Evolutionary conservation across 2,329 filamentous ascomycete species (phyloP).

Genomic region (Penicillium janthinellum): DNA sequence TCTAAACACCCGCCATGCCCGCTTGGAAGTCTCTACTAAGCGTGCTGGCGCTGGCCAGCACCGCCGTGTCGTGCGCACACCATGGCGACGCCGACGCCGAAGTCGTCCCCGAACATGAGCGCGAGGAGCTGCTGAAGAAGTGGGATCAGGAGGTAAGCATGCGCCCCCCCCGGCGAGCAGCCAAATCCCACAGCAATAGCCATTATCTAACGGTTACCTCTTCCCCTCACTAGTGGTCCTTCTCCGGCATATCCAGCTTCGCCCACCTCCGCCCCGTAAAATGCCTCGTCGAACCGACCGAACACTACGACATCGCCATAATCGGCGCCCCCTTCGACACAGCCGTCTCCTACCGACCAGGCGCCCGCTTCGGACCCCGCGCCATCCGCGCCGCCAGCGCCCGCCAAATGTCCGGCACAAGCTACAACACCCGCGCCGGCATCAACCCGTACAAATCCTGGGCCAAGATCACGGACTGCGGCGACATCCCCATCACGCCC

Average conservation of each 20-base stretch:
- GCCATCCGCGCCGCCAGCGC: constrained; percentile 83
- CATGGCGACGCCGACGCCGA: constrained; percentile 43
- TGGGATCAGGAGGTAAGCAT: constrained; percentile 50
- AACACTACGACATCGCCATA: constrained; percentile 70
- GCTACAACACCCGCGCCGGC: constrained; percentile 78
- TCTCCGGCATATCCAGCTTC: constrained; percentile 74
- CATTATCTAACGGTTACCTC: neutral
- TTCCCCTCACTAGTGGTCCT: constrained; percentile 56
- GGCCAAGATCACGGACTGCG: constrained; percentile 82
- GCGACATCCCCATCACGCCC: constrained; percentile 83
- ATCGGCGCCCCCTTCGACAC: constrained; percentile 76
- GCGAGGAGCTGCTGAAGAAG: constrained; percentile 49
- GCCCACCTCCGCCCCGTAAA: constrained; percentile 70
- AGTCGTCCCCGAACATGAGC: constrained; percentile 41
- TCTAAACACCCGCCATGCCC: constrained; percentile 26
- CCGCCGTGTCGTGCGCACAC: constrained; percentile 40
- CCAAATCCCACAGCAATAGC: neutral
- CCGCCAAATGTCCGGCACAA: constrained; percentile 76
- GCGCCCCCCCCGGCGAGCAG: no score
- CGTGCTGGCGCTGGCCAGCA: constrained; percentile 38
- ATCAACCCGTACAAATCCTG: constrained; percentile 83
- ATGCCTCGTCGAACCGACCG: constrained; percentile 66
- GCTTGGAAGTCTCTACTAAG: constrained; percentile 33
- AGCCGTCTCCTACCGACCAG: constrained; percentile 68
- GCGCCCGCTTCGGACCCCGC: constrained; percentile 81